phyloP scores from a whole-genome alignment of 1,139 yeast species.

The Geotrichum citri-aurantii region DNA sequence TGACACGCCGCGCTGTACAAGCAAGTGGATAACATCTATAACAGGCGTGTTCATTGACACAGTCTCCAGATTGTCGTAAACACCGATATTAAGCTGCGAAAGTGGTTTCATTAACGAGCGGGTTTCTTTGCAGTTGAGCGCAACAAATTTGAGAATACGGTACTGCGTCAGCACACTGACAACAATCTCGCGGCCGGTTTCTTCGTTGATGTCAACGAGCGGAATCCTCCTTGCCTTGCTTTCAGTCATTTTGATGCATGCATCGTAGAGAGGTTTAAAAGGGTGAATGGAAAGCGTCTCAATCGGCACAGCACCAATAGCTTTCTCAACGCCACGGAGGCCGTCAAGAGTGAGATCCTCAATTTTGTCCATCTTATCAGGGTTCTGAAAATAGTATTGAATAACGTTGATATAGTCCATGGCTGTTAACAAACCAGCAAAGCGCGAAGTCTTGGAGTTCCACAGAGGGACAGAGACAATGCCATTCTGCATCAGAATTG shows the following conservation, averaged over 20 bases:
- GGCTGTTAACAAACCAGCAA: constrained; percentile 91
- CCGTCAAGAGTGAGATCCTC: constrained; percentile 85
- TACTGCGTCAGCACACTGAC: constrained; percentile 95
- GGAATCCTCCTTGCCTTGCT: constrained; percentile 93
- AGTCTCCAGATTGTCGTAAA: constrained; percentile 56
- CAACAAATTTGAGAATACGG: constrained; percentile 90
- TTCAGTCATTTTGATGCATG: constrained; percentile 87
- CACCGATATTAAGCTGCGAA: constrained; percentile 60
- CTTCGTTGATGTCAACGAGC: constrained; percentile 87
- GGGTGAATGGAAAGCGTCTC: constrained; percentile 92
- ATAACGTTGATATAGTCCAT: constrained; percentile 93
- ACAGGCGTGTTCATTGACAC: constrained; percentile 92
- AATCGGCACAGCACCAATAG: constrained; percentile 81
- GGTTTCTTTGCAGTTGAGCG: constrained; percentile 92
- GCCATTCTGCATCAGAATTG: constrained; percentile 83
- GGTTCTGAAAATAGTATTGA: constrained; percentile 87
- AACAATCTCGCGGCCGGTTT: constrained; percentile 87
- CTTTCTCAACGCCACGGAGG: constrained; percentile 70
- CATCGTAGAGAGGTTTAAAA: constrained; percentile 82
- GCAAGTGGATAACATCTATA: constrained; percentile 80
- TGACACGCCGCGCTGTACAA: constrained; percentile 74
- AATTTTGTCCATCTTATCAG: constrained; percentile 84
- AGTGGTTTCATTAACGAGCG: constrained; percentile 76
- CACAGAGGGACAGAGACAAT: constrained; percentile 96
- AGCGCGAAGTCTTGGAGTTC: constrained; percentile 83